phyloP scores from a whole-genome alignment of 1,284 basidiomycete species.

The Melampsora americana region DNA sequence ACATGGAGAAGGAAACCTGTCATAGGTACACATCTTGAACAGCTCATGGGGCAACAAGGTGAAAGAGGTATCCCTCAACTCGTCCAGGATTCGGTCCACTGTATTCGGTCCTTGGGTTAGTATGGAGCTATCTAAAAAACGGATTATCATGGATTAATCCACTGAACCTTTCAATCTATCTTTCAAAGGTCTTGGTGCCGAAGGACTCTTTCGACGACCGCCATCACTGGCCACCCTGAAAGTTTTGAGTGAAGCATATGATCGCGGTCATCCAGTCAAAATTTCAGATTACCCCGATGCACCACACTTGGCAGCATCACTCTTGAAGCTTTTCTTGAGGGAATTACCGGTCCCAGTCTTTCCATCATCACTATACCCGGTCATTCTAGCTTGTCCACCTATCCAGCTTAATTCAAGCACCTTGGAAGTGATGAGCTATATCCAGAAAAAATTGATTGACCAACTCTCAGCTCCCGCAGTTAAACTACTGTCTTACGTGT shows the following conservation, averaged over 20 bases:
- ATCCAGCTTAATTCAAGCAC: constrained; percentile 4
- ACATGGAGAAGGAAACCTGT: constrained; percentile 3
- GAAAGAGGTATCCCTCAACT: constrained; percentile 28
- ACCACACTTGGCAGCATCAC: constrained; percentile 29
- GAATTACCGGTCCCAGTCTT: constrained; percentile 34
- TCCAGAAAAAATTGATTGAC: neutral
- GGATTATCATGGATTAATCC: too few relatives aligned
- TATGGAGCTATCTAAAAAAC: neutral
- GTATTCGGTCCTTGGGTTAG: constrained; percentile 40
- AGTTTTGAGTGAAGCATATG: constrained; percentile 40
- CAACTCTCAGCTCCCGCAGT: neutral
- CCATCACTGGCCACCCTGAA: constrained; percentile 28
- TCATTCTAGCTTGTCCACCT: constrained; percentile 22
- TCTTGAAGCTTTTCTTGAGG: constrained; percentile 32
- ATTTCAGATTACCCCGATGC: constrained; percentile 32
- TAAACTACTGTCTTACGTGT: constrained; percentile 18
- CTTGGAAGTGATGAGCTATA: constrained; percentile 8
- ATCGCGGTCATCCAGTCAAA: constrained; percentile 29
- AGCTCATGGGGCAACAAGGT: constrained; percentile 14
- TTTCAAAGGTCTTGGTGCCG: constrained; percentile 15
- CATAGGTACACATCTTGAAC: constrained; percentile 17
- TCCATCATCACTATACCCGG: constrained; percentile 19
- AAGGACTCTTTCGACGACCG: constrained; percentile 38
- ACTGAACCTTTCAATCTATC: neutral
- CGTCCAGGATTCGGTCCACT: constrained; percentile 28